Conservation (phyloP, 257 asterid genomes). For the Penstemon barbatus region DNA sequence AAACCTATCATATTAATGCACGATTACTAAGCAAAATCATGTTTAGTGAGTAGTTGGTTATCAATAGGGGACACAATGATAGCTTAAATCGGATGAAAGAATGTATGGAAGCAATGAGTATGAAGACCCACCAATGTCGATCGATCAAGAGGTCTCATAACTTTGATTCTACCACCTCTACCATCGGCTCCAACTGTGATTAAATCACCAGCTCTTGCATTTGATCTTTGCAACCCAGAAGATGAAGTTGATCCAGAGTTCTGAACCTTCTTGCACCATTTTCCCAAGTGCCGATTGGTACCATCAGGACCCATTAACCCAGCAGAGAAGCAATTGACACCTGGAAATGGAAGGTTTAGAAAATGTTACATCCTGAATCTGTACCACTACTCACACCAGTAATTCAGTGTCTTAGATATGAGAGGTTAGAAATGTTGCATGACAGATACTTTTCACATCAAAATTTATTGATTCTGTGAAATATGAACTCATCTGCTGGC, state of each 20-base stretch:
- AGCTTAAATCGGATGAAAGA: neutral
- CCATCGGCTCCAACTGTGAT: conserved; percentile 96
- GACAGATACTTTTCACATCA: neutral
- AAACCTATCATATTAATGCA: neutral
- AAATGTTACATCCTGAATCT: neutral
- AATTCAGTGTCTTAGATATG: neutral
- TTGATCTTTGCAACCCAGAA: conserved; percentile 41
- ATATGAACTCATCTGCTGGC: too few species aligned
- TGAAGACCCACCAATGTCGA: conserved; percentile 52
- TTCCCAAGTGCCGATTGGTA: conserved; percentile 81
- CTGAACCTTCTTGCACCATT: conserved; percentile 81
- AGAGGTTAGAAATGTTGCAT: neutral
- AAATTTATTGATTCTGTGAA: too few species aligned
- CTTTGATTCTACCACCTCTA: conserved; percentile 85
- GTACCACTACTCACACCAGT: neutral
- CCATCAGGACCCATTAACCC: conserved; percentile 85
- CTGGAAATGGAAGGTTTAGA: conserved; percentile 34
- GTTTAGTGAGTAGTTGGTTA: neutral
- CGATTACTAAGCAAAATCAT: neutral
- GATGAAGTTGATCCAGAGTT: conserved; percentile 40
- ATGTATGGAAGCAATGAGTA: neutral
- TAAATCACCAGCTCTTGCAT: conserved; percentile 52
- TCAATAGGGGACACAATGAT: neutral
- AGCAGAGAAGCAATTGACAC: conserved; percentile 63
- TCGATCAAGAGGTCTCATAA: conserved; percentile 64